Conservation (phyloP, 164 flowering plant genomes). For the Dillenia turbinata region DNA sequence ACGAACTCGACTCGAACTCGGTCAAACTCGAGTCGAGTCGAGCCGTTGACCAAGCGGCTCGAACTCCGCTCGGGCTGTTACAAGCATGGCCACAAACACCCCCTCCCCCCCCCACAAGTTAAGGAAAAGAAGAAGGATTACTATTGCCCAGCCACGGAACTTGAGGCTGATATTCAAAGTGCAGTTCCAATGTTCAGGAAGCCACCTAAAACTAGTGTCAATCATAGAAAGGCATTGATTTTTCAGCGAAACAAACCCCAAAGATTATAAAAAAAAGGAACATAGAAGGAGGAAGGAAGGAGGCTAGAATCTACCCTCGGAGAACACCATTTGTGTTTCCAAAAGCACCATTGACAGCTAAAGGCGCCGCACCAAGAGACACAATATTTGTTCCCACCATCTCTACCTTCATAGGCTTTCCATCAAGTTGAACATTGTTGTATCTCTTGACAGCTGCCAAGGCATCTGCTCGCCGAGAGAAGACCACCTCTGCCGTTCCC, state of each 20-base stretch:
- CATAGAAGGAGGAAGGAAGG: neutral
- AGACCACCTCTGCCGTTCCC: constrained; percentile 94
- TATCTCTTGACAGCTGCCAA: constrained; percentile 83
- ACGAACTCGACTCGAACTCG: too few species aligned
- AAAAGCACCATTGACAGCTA: constrained; percentile 35
- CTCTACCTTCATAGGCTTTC: constrained; percentile 99
- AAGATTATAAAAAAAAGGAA: neutral
- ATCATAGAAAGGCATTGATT: constrained; percentile 5
- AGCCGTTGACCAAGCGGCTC: too few species aligned
- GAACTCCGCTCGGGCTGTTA: too few species aligned
- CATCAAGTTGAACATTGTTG: constrained; percentile 97
- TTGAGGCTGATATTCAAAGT: neutral
- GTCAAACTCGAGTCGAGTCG: too few species aligned
- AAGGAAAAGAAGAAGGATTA: too few species aligned
- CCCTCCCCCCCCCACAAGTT: too few species aligned
- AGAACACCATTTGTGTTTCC: constrained; percentile 47
- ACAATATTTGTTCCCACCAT: constrained; percentile 79
- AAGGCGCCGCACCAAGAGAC: constrained; percentile 40
- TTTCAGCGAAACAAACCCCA: constrained; percentile 2
- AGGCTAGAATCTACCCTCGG: constrained; percentile 32
- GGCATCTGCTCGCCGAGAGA: constrained; percentile 67
- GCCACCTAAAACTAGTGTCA: too few species aligned
- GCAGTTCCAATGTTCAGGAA: too few species aligned
- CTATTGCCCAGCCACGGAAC: neutral
- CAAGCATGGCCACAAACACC: too few species aligned